Evolutionary conservation across 371 early-diverging fungal genomes (phyloP).

Genomic region (Lichtheimia ornata): DNA sequence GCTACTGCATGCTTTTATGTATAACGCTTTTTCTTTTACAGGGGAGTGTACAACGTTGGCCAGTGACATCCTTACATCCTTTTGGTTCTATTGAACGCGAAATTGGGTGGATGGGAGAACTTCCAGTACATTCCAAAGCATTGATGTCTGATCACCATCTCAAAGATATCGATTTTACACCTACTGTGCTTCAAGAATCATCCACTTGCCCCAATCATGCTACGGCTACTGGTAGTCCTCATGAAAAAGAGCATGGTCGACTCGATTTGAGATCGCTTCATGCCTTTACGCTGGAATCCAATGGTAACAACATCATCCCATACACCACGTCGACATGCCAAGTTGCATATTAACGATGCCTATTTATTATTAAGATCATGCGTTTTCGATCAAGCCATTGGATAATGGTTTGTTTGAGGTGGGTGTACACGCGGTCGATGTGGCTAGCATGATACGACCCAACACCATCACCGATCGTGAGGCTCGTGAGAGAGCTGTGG

Average conservation of each 20-base stretch:
- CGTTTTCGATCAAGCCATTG: conserved; percentile 25
- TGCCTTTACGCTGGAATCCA: conserved; percentile 19
- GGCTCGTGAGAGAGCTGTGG: conserved; percentile 74
- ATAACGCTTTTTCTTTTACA: background rate
- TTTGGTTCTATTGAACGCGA: conserved; percentile 43
- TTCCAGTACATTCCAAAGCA: conserved; percentile 32
- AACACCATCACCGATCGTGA: conserved; percentile 77
- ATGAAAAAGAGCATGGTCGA: conserved; percentile 5
- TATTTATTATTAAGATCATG: conserved; percentile 10
- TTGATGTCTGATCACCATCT: conserved; percentile 43
- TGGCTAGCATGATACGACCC: conserved; percentile 74
- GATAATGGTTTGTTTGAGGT: conserved; percentile 53
- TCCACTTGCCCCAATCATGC: background rate
- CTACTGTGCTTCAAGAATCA: conserved; percentile 17
- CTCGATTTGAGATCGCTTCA: conserved; percentile 16
- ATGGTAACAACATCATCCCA: too few relatives aligned
- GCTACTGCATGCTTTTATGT: too few relatives aligned
- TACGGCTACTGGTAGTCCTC: background rate
- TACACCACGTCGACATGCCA: too few relatives aligned
- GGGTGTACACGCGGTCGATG: conserved; percentile 92
- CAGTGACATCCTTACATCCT: conserved; percentile 41
- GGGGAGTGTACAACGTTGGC: conserved; percentile 43
- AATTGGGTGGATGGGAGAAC: conserved; percentile 43
- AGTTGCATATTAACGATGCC: too few relatives aligned
- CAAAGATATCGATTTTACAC: conserved; percentile 31